phyloP scores from a whole-genome alignment of 345 rosid genomes.

The Sonneratia caseolaris region DNA sequence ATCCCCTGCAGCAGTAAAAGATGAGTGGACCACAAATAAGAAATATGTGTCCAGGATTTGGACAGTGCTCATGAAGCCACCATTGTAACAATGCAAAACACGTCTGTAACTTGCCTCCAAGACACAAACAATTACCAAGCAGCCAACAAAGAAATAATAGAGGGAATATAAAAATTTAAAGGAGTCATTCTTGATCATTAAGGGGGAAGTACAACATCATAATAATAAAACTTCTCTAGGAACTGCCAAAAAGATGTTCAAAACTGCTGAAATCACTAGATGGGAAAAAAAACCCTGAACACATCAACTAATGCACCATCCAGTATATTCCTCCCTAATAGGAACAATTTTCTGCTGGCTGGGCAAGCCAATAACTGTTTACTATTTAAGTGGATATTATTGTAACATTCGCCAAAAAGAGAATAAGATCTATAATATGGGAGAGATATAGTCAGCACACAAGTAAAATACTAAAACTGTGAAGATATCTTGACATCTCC shows the following conservation, averaged over 20 bases:
- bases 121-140: not conserved
- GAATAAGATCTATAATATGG: not conserved
- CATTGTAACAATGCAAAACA: not conserved
- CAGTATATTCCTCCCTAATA: not conserved
- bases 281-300: not conserved
- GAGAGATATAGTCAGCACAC: not conserved
- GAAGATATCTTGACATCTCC: not conserved
- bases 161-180: not conserved
- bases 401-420: not conserved
- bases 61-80: not conserved
- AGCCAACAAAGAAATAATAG: not conserved
- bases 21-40: not conserved
- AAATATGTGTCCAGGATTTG: not conserved
- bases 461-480: not conserved
- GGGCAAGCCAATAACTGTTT: not conserved
- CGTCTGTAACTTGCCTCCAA: not conserved
- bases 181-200: no score
- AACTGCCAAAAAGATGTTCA: not conserved
- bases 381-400: not conserved
- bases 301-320: not conserved
- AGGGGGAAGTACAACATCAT: not conserved
- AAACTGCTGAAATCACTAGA: not conserved
- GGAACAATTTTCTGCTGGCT: not conserved
- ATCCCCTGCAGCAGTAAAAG: conserved; percentile 43
- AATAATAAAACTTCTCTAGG: not conserved